These are phyloP conservation scores for Podospora didyma DNA, from an alignment of 495 filamentous ascomycete species.

Conservation along the genomic window DNA sequence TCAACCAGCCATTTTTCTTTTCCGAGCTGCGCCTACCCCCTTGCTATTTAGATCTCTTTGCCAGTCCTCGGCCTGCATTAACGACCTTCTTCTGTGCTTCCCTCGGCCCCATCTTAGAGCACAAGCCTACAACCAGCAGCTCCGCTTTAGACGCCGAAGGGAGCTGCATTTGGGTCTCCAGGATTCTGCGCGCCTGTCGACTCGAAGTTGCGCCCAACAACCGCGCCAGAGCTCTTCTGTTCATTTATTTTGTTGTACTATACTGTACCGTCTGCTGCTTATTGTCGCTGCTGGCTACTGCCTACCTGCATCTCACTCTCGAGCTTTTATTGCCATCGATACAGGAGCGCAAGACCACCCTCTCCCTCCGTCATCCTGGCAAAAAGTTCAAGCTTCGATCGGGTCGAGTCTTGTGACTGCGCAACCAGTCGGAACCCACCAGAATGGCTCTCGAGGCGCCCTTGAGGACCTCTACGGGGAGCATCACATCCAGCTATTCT, in stretches of 20 bases:
- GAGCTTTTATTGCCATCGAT: not conserved
- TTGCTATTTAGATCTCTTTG: too few species aligned
- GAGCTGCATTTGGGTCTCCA: slow-evolving; percentile 1
- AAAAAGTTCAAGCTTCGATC: slow-evolving; percentile 1
- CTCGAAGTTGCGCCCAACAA: slow-evolving; percentile 7
- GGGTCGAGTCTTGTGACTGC: slow-evolving; percentile 3
- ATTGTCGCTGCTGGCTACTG: not conserved
- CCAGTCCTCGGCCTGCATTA: too few species aligned
- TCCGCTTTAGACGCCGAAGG: slow-evolving; percentile 1
- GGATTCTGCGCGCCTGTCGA: slow-evolving; percentile 2
- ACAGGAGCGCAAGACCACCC: not conserved
- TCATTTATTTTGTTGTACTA: not conserved
- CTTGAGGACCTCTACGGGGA: slow-evolving; percentile 48
- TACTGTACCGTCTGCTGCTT: slow-evolving; percentile 12
- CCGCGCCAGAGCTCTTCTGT: not conserved
- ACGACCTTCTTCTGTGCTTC: too few species aligned
- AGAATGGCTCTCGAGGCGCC: slow-evolving; percentile 59
- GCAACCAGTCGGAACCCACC: slow-evolving; percentile 7
- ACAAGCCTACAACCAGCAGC: not conserved
- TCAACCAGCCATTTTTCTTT: slow-evolving; percentile 1
- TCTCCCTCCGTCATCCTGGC: not conserved
- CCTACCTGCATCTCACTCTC: not conserved
- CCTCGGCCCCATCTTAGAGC: too few species aligned
- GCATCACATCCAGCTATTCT: slow-evolving; percentile 56
- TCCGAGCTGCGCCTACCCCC: not conserved